Conservation (phyloP, 2,329 filamentous ascomycete genomes). For the Stromatinia cepivora region DNA sequence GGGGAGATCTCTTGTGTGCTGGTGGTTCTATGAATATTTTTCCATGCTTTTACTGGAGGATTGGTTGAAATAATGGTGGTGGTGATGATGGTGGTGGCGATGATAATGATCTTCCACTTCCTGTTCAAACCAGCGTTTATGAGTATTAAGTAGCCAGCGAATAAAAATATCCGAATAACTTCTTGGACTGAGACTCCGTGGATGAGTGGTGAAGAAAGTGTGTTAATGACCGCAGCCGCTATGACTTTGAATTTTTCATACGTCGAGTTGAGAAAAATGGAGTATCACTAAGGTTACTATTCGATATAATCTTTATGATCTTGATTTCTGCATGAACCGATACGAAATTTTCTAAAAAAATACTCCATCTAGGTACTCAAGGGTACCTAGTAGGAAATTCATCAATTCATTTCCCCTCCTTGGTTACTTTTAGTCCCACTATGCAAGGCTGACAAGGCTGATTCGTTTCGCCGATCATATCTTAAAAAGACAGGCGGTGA, state of each 20-base stretch:
- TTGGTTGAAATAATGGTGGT: neutral
- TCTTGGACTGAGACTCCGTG: neutral
- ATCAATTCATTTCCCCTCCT: too few relatives aligned
- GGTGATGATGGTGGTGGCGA: neutral
- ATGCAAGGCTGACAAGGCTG: conserved; percentile 9
- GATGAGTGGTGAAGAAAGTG: neutral
- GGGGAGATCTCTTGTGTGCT: neutral
- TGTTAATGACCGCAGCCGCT: neutral
- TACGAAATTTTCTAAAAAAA: too few relatives aligned
- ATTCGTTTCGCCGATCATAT: neutral
- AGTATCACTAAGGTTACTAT: neutral
- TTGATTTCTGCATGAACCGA: too few relatives aligned
- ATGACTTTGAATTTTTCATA: neutral
- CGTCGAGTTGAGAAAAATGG: neutral
- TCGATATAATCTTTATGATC: too few relatives aligned
- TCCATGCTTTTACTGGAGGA: neutral
- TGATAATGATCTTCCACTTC: neutral
- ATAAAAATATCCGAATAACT: neutral
- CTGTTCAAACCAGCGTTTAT: conserved; percentile 1
- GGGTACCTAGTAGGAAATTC: too few relatives aligned
- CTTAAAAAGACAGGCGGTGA: neutral
- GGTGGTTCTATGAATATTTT: neutral
- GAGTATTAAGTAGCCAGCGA: neutral
- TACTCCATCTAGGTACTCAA: too few relatives aligned
- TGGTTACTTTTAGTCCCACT: too few relatives aligned